Conservation (phyloP, 306 rosid genomes). For the Gleditsia sinensis region DNA sequence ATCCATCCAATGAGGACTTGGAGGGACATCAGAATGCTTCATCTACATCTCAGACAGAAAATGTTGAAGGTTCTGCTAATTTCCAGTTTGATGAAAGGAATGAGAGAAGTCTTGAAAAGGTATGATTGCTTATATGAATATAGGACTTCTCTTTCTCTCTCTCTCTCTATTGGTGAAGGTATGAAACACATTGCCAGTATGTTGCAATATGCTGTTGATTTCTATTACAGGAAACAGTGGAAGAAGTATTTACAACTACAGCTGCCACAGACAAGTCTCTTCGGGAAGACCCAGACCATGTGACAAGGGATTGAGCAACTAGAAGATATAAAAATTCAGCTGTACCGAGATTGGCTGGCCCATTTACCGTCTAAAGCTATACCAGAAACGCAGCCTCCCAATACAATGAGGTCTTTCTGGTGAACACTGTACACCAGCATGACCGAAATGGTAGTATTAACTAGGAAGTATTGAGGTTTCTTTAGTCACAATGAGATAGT, state of each 20-base stretch:
- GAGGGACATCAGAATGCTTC: constrained; percentile 50
- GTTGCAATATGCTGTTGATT: constrained; percentile 18
- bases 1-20: constrained; percentile 37
- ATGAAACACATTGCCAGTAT: not conserved
- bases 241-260: constrained; percentile 50
- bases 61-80: constrained; percentile 43
- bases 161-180: not conserved
- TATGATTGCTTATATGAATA: constrained; percentile 29
- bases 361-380: constrained; percentile 27
- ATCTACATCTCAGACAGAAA: constrained; percentile 40
- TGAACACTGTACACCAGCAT: constrained; percentile 8
- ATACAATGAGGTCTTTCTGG: constrained; percentile 28
- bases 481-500: constrained; percentile 2
- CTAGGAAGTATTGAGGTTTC: constrained; percentile 24
- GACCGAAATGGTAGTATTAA: constrained; percentile 17
- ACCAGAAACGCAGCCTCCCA: constrained; percentile 21
- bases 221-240: constrained; percentile 60
- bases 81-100: constrained; percentile 36
- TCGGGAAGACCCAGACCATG: constrained; percentile 48
- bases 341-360: constrained; percentile 15
- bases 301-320: constrained; percentile 47
- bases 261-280: constrained; percentile 46
- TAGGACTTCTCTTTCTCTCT: not conserved
- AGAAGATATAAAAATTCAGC: constrained; percentile 24
- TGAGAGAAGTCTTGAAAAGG: constrained; percentile 49